Evolutionary conservation across 192 early-diverging fungal genomes (phyloP), one percentile per base, ranked within the genome.

Genomic region (Mortierella claussenii): DNA sequence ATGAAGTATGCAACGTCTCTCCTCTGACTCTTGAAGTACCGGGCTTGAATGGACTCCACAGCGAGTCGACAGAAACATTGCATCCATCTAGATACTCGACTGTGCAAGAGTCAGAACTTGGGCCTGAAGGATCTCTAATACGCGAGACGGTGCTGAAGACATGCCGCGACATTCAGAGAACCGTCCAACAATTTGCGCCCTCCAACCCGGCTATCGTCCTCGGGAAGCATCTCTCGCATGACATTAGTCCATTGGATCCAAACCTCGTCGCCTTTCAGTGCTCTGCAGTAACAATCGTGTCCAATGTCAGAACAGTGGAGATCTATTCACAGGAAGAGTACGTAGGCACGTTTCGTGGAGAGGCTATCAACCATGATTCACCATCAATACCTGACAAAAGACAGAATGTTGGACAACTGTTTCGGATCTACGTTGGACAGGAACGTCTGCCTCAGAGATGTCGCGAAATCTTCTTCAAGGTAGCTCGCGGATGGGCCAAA

Each of bases 281-380:
- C 33, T 42, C 45, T 28, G 32, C 49, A 1, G 30, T 76, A 28
- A 49, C 51, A 3, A 61, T 76, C 49, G 36, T 67, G n/a, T 76
- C 73, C 4, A 60, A 51, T 15, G 50, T 58, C 7, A 55, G 73
- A 37, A 76, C 73, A 1, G 31, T 62, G 10, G 73, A 76, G 32
- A 27, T 66, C 12, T 76, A 76, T 27, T 43, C 37, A 10, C 37
- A 36, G 6, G 65, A 53, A 1, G 65, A 67, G 26, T 76, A 76
- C 40, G 6, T 32, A 1, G 65, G 64, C 17, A 76, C 73, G 10
- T 76, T 76, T 34, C 73, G 73, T 6, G 73, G 73, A 27, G 64
- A 66, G 17, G 42, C 31, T 23, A 33, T 48, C 11, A 12, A 15
- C 26, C 4, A 23, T 13, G 24, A 46, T 33, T 30, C 47, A 15